Conservation (phyloP, 805 yeast species). For the Priceomyces fermenticarens region DNA sequence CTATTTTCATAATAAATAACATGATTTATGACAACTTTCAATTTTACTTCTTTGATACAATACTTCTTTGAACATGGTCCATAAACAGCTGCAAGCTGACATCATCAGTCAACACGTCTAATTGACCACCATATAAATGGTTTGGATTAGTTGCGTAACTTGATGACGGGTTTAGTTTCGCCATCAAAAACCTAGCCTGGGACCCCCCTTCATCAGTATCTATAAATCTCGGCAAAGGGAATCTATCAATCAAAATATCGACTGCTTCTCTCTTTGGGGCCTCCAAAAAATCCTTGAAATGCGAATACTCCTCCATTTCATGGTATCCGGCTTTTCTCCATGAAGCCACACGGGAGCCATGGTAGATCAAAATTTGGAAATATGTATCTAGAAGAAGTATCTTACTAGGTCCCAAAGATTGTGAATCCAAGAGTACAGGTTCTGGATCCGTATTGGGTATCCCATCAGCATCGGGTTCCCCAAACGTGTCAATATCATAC, state of each 20-base stretch:
- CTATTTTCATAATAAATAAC: neutral
- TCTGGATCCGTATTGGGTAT: constrained; percentile 45
- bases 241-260: constrained; percentile 59
- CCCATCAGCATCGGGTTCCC: constrained; percentile 30
- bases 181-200: constrained; percentile 68
- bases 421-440: constrained; percentile 62
- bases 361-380: constrained; percentile 65
- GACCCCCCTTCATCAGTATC: constrained; percentile 77
- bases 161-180: constrained; percentile 66
- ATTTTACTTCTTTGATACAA: constrained; percentile 15
- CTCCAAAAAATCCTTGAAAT: constrained; percentile 57
- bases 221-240: constrained; percentile 69
- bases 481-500: constrained; percentile 47
- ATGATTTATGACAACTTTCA: neutral
- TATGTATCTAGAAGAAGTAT: constrained; percentile 63
- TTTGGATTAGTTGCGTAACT: constrained; percentile 44
- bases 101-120: constrained; percentile 55
- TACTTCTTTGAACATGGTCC: constrained; percentile 48
- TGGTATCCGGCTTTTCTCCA: constrained; percentile 68
- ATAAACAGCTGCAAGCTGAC: constrained; percentile 54
- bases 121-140: constrained; percentile 25
- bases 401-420: constrained; percentile 55
- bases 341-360: constrained; percentile 63
- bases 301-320: constrained; percentile 55
- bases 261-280: constrained; percentile 66